Conservation (phyloP, 2,329 filamentous ascomycete species). For the Phaeosphaeria sp. region DNA sequence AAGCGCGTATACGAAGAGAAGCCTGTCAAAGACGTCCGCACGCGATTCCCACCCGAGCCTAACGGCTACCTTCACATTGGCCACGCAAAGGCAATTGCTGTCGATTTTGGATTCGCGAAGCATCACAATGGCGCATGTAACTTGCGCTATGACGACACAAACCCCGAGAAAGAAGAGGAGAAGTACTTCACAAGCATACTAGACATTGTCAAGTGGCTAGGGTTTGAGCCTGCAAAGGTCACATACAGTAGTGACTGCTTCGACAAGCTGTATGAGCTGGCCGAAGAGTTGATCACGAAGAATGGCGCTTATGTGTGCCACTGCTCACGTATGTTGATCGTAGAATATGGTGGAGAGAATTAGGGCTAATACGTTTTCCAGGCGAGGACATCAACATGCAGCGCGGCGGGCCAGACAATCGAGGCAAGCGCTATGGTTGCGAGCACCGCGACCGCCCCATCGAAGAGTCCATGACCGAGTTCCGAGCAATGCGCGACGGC, state of each 20-base stretch:
- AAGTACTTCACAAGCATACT: constrained; percentile 88
- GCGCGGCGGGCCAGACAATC: constrained; percentile 76
- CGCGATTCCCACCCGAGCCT: constrained; percentile 66
- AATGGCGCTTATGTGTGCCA: constrained; percentile 83
- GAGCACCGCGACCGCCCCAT: constrained; percentile 76
- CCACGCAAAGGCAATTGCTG: constrained; percentile 91
- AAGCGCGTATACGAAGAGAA: constrained; percentile 60
- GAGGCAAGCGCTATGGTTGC: constrained; percentile 77
- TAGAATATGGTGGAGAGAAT: rapidly evolving
- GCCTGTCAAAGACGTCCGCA: constrained; percentile 53
- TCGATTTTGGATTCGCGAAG: constrained; percentile 95
- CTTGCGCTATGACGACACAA: constrained; percentile 90
- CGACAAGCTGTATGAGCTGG: constrained; percentile 83
- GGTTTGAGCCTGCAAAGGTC: constrained; percentile 78
- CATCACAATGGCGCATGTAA: constrained; percentile 80
- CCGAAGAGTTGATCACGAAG: constrained; percentile 79
- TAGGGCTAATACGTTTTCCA: constrained; percentile 36
- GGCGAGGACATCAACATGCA: constrained; percentile 85
- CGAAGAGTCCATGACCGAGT: constrained; percentile 81
- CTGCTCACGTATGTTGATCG: constrained; percentile 64
- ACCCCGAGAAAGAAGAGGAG: constrained; percentile 91
- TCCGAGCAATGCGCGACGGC: constrained; percentile 88
- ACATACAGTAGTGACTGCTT: constrained; percentile 94
- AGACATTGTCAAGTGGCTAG: constrained; percentile 86
- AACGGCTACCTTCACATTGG: constrained; percentile 95